Evolutionary conservation across 495 filamentous ascomycete species (phyloP).

Genomic region (Bombardia bombarda): DNA sequence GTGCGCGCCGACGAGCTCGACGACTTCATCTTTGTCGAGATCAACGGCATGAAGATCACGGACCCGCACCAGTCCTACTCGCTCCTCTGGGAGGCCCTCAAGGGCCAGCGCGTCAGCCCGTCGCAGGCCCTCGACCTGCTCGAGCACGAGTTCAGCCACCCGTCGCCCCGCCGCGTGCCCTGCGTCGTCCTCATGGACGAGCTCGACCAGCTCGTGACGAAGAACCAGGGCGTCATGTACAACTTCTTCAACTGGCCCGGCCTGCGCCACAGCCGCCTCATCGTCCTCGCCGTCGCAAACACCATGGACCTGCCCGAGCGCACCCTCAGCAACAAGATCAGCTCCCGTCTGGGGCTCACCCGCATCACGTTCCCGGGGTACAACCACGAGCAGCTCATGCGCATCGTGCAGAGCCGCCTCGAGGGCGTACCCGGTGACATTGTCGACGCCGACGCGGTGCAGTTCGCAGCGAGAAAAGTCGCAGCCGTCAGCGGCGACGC

Average conservation of each 20-base stretch:
- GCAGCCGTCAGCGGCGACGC: constrained; percentile 95
- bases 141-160: constrained; percentile 84
- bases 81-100: constrained; percentile 91
- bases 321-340: constrained; percentile 97
- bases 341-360: constrained; percentile 77
- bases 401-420: constrained; percentile 86
- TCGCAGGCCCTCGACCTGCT: constrained; percentile 86
- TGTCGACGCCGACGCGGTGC: constrained; percentile 86
- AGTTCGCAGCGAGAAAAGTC: constrained; percentile 94
- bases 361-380: constrained; percentile 97
- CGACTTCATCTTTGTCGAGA: constrained; percentile 98
- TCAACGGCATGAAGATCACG: constrained; percentile 99
- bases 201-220: constrained; percentile 94
- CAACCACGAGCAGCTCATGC: constrained; percentile 95
- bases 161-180: constrained; percentile 81
- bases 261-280: constrained; percentile 79
- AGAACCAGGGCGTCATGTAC: constrained; percentile 98
- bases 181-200: constrained; percentile 99
- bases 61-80: constrained; percentile 97
- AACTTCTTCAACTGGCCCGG: constrained; percentile 99
- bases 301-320: constrained; percentile 98
- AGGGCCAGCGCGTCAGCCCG: constrained; percentile 85
- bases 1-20: constrained; percentile 89
- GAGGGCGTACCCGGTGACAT: constrained; percentile 81
- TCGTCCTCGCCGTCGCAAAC: constrained; percentile 95